Percentiles rank a stretch among this genome's conserved stretches.
Evolutionary conservation across 2,329 filamentous ascomycete genomes (phyloP).

Genomic region (Herpotrichia juniperi): DNA sequence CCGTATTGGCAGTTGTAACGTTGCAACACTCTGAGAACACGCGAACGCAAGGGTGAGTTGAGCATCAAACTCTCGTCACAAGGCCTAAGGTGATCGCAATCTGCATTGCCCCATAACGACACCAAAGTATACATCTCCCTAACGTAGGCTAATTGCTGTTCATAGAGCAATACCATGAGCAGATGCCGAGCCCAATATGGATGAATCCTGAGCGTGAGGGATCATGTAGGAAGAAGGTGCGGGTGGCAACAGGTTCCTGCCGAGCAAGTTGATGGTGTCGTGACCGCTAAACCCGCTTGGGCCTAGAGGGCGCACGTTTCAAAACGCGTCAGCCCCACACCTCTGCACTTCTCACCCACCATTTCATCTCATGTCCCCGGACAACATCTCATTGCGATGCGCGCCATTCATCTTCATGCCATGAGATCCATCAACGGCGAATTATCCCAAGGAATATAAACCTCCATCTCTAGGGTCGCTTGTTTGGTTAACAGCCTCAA

Average conservation of each 20-base stretch:
- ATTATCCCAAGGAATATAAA: too few relatives aligned
- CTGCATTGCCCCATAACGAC: background rate
- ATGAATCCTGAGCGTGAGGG: background rate
- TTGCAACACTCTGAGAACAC: too few relatives aligned
- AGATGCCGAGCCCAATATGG: background rate
- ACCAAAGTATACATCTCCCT: background rate
- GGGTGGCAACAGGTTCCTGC: background rate
- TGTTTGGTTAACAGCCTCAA: background rate
- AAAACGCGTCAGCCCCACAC: too few relatives aligned
- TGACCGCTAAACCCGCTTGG: too few relatives aligned
- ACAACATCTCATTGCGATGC: too few relatives aligned
- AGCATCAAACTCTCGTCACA: background rate
- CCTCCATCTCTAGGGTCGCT: too few relatives aligned
- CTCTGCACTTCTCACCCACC: too few relatives aligned
- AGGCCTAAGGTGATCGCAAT: background rate
- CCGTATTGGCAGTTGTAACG: too few relatives aligned
- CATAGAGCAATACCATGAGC: background rate
- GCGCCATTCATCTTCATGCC: background rate
- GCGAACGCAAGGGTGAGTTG: background rate
- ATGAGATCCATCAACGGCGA: too few relatives aligned
- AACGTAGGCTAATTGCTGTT: background rate
- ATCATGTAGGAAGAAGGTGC: background rate
- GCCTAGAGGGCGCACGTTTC: too few relatives aligned
- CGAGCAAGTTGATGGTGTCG: too few relatives aligned
- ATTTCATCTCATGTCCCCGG: too few relatives aligned